Evolutionary conservation across 768 basidiomycete genomes (phyloP).

Genomic region (Holtermannia corniformis): DNA sequence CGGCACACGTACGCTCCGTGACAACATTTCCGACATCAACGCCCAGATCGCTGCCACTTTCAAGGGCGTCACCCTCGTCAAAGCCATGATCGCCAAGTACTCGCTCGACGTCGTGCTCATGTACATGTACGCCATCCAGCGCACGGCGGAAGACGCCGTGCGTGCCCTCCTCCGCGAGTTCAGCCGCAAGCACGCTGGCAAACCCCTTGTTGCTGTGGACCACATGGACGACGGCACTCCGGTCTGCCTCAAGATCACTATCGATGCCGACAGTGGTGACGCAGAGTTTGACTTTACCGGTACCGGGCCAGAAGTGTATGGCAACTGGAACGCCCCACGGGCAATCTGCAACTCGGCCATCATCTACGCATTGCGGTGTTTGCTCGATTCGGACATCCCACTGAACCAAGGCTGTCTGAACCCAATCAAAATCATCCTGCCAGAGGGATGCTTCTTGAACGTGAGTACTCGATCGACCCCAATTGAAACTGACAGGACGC

Average conservation of each 20-base stretch:
- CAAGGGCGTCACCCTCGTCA: constrained; percentile 78
- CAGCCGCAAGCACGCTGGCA: constrained; percentile 49
- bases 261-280: constrained; percentile 63
- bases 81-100: constrained; percentile 77
- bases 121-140: constrained; percentile 65
- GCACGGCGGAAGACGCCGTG: constrained; percentile 77
- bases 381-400: constrained; percentile 54
- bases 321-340: constrained; percentile 31
- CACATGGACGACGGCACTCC: constrained; percentile 45
- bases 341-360: constrained; percentile 20
- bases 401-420: constrained; percentile 85
- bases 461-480: constrained; percentile 45
- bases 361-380: constrained; percentile 35
- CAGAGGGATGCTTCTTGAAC: too few species aligned
- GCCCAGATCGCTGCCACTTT: constrained; percentile 49
- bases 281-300: constrained; percentile 70
- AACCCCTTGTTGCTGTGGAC: constrained; percentile 50
- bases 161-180: constrained; percentile 67
- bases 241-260: constrained; percentile 56
- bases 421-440: background rate
- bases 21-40: constrained; percentile 4
- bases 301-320: constrained; percentile 42
- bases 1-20: constrained; percentile 19
- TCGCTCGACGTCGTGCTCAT: constrained; percentile 73
- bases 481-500: constrained; percentile 64